Conservation (phyloP, 1,284 basidiomycete species). For the Sanghuangporus weigelae region DNA sequence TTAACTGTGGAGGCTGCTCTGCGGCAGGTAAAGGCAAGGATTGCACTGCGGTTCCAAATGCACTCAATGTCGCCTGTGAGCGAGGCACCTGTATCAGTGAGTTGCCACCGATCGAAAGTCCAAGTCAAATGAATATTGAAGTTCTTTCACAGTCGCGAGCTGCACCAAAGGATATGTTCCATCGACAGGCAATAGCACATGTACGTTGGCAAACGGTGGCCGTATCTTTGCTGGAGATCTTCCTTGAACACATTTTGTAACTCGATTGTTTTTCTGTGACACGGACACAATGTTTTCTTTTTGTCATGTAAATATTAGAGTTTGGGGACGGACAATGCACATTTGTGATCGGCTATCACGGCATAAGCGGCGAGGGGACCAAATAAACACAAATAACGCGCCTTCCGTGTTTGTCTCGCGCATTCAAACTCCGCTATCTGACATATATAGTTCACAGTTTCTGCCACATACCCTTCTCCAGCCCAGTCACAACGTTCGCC, state of each 20-base stretch:
- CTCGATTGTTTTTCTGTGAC: background rate
- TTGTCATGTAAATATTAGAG: background rate
- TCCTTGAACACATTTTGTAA: background rate
- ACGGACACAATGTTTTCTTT: background rate
- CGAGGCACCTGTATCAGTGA: constrained; percentile 28
- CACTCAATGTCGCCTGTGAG: constrained; percentile 34
- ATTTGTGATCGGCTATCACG: background rate
- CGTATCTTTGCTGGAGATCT: background rate
- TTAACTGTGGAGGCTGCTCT: constrained; percentile 39
- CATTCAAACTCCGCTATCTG: constrained; percentile 12
- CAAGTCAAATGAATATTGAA: background rate
- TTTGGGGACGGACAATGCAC: background rate
- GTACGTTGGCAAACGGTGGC: background rate
- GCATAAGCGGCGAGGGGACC: background rate
- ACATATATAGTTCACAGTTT: constrained; percentile 5
- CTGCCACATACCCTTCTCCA: constrained; percentile 10
- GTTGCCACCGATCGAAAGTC: background rate
- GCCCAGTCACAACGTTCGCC: constrained; percentile 4
- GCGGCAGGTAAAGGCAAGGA: constrained; percentile 34
- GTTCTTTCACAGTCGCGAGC: background rate
- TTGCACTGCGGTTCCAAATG: constrained; percentile 35
- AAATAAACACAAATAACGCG: background rate
- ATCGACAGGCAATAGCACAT: background rate
- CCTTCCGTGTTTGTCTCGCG: background rate
- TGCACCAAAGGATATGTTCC: constrained; percentile 2